Evolutionary conservation across 768 basidiomycete genomes (phyloP), one percentile per base, ranked within the genome.

Genomic region (Cystofilobasidium macerans): DNA sequence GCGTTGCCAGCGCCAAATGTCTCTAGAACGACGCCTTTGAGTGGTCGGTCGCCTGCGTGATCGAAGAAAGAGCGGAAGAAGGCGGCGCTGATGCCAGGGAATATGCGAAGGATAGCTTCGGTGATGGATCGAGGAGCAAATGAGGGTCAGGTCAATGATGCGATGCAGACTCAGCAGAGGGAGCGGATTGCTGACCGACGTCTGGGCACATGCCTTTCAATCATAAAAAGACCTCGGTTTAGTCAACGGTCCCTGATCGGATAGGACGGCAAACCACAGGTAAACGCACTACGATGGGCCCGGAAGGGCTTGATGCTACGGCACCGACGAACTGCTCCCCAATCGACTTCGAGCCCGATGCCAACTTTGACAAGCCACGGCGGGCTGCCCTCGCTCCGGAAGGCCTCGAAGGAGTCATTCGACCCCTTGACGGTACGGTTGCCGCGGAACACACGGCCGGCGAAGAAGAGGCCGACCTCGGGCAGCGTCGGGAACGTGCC

Each of bases 1-100:
- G 90, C 89, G 75, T 97, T 97, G 0, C 93, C 93, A 1, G 90
- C 85, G 9, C 93, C 93, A 74, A 89, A 97, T 2, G 88, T 89
- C 74, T 94, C 89, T 1, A 97, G 79, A 13, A 97, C 86, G 2
- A 92, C 85, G 4, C 91, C 92, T 35, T 81, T 82, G 11, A 71
- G 61, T 87, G 86, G 14, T 14, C 51, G 51, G 51, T 22, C 51
- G 86, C 84, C 57, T 79, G 80, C 20, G 90, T 81, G 73, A 92
- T 92, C 22, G 28, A 68, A 57, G 57, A 68, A 68, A 3, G 60
- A 45, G 9, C 54, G 61, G 57, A 68, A 61, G 54, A 68, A 68
- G 79, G 84, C 56, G 20, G 67, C 35, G 18, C 68, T 47, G 36
- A 69, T 57, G 28, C 71, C 63, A 26, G 70, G 76, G 69, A 71